Evolutionary conservation across 78 protist species (phyloP), one percentile per base, ranked within the genome.

Genomic region (Monosiga brevicollis): DNA sequence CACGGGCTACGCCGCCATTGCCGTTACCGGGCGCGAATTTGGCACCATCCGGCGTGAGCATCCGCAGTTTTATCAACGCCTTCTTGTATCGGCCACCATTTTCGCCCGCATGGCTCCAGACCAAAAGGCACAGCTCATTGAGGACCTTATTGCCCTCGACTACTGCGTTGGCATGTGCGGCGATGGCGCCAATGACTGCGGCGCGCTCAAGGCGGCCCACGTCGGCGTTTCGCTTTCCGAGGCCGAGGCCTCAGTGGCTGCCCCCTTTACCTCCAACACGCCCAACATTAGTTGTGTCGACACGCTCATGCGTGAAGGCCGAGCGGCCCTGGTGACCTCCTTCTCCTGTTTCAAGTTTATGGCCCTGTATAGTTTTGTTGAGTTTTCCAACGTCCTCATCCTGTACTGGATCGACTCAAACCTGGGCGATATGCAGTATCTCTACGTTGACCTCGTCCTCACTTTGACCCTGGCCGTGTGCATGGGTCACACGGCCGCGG

Each of bases 171-270:
- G 83, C 43, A 41, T 93, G 78, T 84, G 91, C 55, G 96, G 96
- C n/a, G 96, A 93, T 73, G 94, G 94, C 42, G 94, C 92, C 78
- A 94, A 94, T 83, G 97, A 94, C 87, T 82, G 90, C 72, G 84
- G 89, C 25, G 93, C 95, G 1, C 87, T 94, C 76, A 89, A 86
- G 70, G 94, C 93, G 11, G 94, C 94, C 37, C 83, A 88, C 38
- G 86, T 87, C 36, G 94, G 94, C 40, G 35, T 91, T 26, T 83
- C 86, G n/a, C 81, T 93, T 3, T 84, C 89, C 24, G 88, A 89
- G 35, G 91, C 91, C 9, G 96, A 94, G 79, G 93, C 93, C 1
- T 89, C 93, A 11, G 87, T 89, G 0, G 97, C 94, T 10, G 94
- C 97, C 0, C 93, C 97, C 35, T 91, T 94, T 78, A 91, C 95